Conservation (phyloP, 768 basidiomycete species). For the Roridomyces roridus region DNA sequence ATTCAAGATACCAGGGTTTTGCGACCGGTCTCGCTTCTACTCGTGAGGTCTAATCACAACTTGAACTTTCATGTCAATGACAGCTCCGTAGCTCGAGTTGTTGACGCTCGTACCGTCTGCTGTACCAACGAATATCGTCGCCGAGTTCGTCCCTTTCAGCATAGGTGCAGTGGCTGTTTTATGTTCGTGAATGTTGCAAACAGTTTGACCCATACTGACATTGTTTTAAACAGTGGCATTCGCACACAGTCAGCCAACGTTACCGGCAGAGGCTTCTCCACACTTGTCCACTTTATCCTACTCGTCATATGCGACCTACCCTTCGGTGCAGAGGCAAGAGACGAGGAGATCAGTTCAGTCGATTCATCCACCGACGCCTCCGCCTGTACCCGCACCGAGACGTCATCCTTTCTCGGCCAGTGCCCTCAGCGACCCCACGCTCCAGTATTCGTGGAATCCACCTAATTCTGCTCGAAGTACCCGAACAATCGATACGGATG, state of each 20-base stretch:
- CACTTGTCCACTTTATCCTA: constrained; percentile 17
- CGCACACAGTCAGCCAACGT: neutral
- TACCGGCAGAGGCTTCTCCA: constrained; percentile 2
- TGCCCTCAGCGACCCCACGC: constrained; percentile 16
- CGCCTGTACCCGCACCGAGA: neutral
- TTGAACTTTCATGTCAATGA: neutral
- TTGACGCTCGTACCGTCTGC: constrained; percentile 45
- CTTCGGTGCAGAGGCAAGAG: constrained; percentile 7
- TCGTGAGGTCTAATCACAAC: constrained; percentile 21
- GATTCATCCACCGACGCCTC: constrained; percentile 11
- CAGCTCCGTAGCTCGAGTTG: constrained; percentile 39
- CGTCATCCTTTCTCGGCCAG: constrained; percentile 26
- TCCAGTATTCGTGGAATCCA: constrained; percentile 14
- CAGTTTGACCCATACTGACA: neutral
- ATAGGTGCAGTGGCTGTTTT: constrained; percentile 48
- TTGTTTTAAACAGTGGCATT: constrained; percentile 20
- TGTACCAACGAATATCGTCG: constrained; percentile 39
- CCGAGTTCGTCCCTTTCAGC: constrained; percentile 48
- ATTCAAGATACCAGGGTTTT: constrained; percentile 38
- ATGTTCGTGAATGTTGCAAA: constrained; percentile 33
- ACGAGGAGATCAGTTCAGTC: constrained; percentile 2
- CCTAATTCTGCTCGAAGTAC: constrained; percentile 26
- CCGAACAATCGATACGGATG: constrained; percentile 26
- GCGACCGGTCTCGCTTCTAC: constrained; percentile 44
- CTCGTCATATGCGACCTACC: constrained; percentile 18